Percentiles rank a stretch among this genome's conserved stretches.
phyloP scores from a whole-genome alignment of 1,284 basidiomycete species.

The Puccinia coronata region DNA sequence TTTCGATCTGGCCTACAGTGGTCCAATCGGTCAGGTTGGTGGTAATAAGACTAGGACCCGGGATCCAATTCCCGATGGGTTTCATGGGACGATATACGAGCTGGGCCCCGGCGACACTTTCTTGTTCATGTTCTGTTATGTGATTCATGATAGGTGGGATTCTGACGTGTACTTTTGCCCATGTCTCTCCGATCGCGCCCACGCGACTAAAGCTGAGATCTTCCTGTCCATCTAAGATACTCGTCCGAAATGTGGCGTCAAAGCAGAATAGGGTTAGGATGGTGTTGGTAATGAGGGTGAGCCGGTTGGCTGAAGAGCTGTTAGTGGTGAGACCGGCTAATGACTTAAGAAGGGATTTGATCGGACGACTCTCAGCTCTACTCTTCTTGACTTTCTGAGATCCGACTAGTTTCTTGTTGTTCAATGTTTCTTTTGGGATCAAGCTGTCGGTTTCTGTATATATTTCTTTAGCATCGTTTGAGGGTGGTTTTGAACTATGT shows the following conservation, averaged over 20 bases:
- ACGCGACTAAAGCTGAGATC: constrained; percentile 68
- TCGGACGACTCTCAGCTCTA: constrained; percentile 1
- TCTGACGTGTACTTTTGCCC: constrained; percentile 67
- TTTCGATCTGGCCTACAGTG: constrained; percentile 32
- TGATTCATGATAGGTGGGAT: constrained; percentile 61
- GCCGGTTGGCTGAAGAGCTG: constrained; percentile 1
- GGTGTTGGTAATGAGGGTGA: constrained; percentile 60
- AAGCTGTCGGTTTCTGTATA: constrained; percentile 5
- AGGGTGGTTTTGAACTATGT: neutral
- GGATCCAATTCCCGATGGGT: constrained; percentile 34
- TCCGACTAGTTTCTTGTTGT: neutral
- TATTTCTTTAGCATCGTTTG: neutral
- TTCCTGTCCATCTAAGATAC: constrained; percentile 64
- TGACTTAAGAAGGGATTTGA: constrained; percentile 51
- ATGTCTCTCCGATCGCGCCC: constrained; percentile 69
- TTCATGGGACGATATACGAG: constrained; percentile 45
- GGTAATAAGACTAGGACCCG: constrained; percentile 22
- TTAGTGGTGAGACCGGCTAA: constrained; percentile 39
- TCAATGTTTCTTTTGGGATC: neutral
- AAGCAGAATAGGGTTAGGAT: constrained; percentile 63
- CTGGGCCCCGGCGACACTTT: constrained; percentile 11
- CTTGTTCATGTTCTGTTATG: neutral
- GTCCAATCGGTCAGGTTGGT: constrained; percentile 44
- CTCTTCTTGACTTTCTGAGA: constrained; percentile 1
- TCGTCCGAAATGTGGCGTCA: constrained; percentile 65